phyloP scores from a whole-genome alignment of 352 stramenopile genomes.

The Phytophthora vignae region DNA sequence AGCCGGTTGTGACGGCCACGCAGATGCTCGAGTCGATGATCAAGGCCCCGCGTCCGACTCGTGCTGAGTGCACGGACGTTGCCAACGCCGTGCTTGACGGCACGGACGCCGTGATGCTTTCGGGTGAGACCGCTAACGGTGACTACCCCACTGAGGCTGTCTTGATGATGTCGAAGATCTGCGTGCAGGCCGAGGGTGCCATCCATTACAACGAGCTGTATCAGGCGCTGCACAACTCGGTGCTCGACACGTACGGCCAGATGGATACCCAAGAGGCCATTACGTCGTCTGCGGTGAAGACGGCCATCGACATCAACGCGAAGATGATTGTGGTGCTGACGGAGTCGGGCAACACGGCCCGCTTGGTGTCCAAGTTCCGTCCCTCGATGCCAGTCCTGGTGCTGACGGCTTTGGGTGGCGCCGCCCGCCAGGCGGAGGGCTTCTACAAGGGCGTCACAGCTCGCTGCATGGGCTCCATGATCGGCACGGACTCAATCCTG shows the following conservation, averaged over 20 bases:
- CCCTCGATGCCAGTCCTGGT: conserved; percentile 79
- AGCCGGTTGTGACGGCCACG: conserved; percentile 98
- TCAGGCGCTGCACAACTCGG: conserved; percentile 80
- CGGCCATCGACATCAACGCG: conserved; percentile 95
- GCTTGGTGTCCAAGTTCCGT: conserved; percentile 96
- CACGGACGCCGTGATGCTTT: conserved; percentile 98
- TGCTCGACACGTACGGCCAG: conserved; percentile 63
- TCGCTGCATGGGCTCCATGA: conserved; percentile 87
- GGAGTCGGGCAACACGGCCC: conserved; percentile 94
- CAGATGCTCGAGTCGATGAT: conserved; percentile 99
- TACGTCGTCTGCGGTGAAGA: conserved; percentile 97
- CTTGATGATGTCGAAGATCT: conserved; percentile 95
- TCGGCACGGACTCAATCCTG: conserved; percentile 92
- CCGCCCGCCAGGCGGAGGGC: conserved; percentile 71
- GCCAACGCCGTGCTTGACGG: conserved; percentile 98
- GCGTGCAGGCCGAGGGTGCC: conserved; percentile 88
- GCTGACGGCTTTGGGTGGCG: conserved; percentile 64
- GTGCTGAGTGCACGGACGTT: conserved; percentile 99
- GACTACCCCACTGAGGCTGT: conserved; percentile 96
- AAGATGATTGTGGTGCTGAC: conserved; percentile 98
- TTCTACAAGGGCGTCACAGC: conserved; percentile 73
- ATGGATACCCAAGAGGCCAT: conserved; percentile 95
- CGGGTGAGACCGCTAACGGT: conserved; percentile 98
- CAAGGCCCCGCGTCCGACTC: conserved; percentile 96
- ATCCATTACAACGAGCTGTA: conserved; percentile 93